Base-by-base conservation (phyloP, 495 filamentous ascomycete species). In the Corynascus novoguineensis region DNA sequence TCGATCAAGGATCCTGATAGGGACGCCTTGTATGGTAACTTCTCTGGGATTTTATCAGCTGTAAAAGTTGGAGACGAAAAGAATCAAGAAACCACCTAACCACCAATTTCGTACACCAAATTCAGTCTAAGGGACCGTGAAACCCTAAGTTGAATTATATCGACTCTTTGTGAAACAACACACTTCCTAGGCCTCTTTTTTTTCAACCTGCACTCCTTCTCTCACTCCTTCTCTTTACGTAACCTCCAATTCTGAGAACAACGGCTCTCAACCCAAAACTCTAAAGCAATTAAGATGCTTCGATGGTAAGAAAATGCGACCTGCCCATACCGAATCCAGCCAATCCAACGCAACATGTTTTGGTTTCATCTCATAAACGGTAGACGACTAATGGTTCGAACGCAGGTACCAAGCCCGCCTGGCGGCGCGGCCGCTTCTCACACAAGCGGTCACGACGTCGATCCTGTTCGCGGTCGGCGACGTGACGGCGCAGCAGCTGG, bases 381-480 rank as follows among this genome's bases (percentile, higher is more conserved):
- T n/a, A n/a, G n/a, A n/a, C n/a, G n/a, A n/a, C n/a, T n/a, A n/a
- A n/a, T 32, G 15, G 17, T 12, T 11, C 15, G 0, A 10, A 25
- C 71, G n/a, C 37, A 96, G 92, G 92, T 97, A 96, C 75, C 88
- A 93, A 74, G 76, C 84, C 64, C 87, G 84, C 68, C 81, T 97
- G 59, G 86, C 86, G 55, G 81, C 82, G 63, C 81, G 85, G 64
- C 92, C 92, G 54, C 76, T 97, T 56, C 83, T 96, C 63, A 97
- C 92, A 9, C 88, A 95, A 73, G 87, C 85, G 68, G 69, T 95
- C 55, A 95, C 90, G 46, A 95, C 91, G 29, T 84, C 87, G 28
- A 71, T 96, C 48, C 83, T 98, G 53, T 98, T 97, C 70, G 91
- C 86, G 35, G 84, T 90, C 17, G 93, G 93, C 58, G 93, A 98